phyloP scores from a whole-genome alignment of 176 grass and related monocot species.

The Elaeis guineensis region DNA sequence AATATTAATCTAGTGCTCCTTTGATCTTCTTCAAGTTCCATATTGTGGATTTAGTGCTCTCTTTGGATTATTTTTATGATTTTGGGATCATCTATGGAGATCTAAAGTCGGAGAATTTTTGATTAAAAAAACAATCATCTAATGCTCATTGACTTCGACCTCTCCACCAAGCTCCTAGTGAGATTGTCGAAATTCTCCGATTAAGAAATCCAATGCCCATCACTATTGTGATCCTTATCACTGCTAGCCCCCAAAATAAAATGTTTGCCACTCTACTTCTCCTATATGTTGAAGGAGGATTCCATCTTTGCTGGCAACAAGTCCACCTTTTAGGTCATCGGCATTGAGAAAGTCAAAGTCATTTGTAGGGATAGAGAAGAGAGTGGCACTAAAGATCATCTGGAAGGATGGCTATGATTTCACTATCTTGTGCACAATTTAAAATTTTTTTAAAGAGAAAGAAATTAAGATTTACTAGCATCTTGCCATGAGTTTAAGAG shows the following conservation, averaged over 20 bases:
- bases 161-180: slow-evolving; percentile 45
- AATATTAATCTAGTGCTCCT: no score
- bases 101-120: slow-evolving; percentile 78
- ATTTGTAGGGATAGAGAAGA: slow-evolving; percentile 95
- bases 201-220: background rate
- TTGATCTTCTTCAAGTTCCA: slow-evolving; percentile 33
- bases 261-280: slow-evolving; percentile 10
- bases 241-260: background rate
- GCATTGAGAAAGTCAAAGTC: slow-evolving; percentile 53
- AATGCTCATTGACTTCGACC: slow-evolving; percentile 85
- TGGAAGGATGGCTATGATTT: slow-evolving; percentile 74
- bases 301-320: slow-evolving; percentile 20
- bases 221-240: background rate
- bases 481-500: no score
- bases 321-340: background rate
- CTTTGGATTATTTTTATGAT: slow-evolving; percentile 60
- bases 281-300: background rate
- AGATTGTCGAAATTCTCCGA: slow-evolving; percentile 5
- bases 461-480: no score
- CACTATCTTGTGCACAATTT: slow-evolving; percentile 15
- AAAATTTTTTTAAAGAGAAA: no score
- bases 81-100: slow-evolving; percentile 64
- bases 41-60: slow-evolving; percentile 52
- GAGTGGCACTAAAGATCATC: slow-evolving; percentile 93
- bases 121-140: slow-evolving; percentile 61